Evolutionary conservation across 129 eudicot species (phyloP), one percentile per base, ranked within the genome.

Genomic region (Chrysanthemum seticuspe): DNA sequence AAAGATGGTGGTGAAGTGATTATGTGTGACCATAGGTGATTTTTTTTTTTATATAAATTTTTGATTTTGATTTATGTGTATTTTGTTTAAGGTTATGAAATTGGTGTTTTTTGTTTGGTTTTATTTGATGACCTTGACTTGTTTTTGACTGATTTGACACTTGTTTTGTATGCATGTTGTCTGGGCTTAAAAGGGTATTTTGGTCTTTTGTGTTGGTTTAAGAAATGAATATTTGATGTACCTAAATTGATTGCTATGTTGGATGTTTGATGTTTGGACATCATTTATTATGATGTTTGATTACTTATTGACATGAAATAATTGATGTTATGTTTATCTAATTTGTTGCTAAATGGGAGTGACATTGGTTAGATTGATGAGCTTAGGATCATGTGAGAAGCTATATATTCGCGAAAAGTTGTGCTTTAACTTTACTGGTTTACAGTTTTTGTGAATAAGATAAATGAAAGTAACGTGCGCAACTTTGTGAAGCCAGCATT

Each of bases 1-100:
- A 88, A 92, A 77, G 97, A 92, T 66, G 97, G 97, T 48, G 97
- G 97, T 13, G 66, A 60, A 0, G 49, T 92, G 40, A 58, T 78
- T 0, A 77, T 89, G 6, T 92, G 97, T 50, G 97, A 92, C 10
- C 81, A 85, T 80, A 83, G 78, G 97, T 91, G 66, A 73, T 87
- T 76, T 27, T 70, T 72, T 72, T 48, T 40, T 40, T 6, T 5
- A 0, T 36, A 0, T 36, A 1, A 36, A 0, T 36, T 5, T 36
- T 36, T 36, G 6, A 31, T 31, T 31, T 31, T 36, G 2, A 6
- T 6, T 40, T 40, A 40, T 40, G 47, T 40, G 10, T 10, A 40
- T 40, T 40, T 40, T 2, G 47, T 40, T 40, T 6, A 40, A 40
- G 47, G 9, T 40, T 1, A 40, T 40, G 10, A 7, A 40, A 40